These are phyloP conservation scores for Neurospora sp. DNA, from an alignment of 495 filamentous ascomycete genomes.

Conservation along the genomic window DNA sequence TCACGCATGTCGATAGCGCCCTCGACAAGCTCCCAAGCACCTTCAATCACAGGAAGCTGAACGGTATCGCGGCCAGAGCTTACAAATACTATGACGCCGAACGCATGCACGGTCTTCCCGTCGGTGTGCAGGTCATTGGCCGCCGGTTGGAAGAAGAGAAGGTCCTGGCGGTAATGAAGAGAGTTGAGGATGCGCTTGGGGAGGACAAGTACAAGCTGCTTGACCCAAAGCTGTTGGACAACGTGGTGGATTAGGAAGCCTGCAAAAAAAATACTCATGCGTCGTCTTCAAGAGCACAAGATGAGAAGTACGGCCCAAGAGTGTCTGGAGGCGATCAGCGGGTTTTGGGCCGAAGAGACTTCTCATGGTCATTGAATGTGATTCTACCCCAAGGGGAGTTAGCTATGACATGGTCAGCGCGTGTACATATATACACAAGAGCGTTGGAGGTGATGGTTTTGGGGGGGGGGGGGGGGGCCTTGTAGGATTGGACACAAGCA, in stretches of 20 bases:
- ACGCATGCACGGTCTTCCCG: constrained; percentile 79
- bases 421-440: neutral
- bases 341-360: neutral
- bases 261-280: neutral
- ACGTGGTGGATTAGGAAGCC: neutral
- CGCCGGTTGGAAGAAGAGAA: constrained; percentile 85
- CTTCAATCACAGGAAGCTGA: constrained; percentile 53
- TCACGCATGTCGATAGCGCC: constrained; percentile 68
- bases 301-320: neutral
- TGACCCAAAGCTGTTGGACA: constrained; percentile 27
- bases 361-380: neutral
- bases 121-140: constrained; percentile 79
- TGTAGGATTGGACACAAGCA: neutral
- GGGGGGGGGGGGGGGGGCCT: neutral
- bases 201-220: constrained; percentile 55
- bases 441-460: neutral
- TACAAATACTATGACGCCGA: constrained; percentile 81
- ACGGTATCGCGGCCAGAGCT: constrained; percentile 70
- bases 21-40: constrained; percentile 53
- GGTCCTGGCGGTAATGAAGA: constrained; percentile 75
- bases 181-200: constrained; percentile 63
- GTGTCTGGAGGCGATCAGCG: neutral
- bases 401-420: neutral
- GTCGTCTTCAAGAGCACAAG: neutral
- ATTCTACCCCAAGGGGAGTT: neutral